Conservation (phyloP, 345 rosid genomes). For the Boechera stricta region DNA sequence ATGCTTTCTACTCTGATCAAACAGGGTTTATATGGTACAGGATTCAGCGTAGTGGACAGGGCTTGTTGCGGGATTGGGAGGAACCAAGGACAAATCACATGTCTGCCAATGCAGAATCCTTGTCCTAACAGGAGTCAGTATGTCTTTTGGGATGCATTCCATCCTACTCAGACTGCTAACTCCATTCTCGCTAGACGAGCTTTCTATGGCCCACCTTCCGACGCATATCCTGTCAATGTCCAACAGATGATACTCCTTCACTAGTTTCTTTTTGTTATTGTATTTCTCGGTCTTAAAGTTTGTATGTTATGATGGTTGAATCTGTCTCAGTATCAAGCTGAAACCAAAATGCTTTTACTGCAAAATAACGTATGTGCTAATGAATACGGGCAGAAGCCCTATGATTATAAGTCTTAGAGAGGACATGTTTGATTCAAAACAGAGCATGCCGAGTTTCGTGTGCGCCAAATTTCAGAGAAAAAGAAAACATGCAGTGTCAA, state of each 20-base stretch:
- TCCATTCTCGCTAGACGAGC: constrained; percentile 65
- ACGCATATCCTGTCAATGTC: constrained; percentile 75
- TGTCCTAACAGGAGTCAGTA: constrained; percentile 60
- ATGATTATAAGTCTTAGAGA: constrained; percentile 11
- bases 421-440: constrained; percentile 33
- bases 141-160: constrained; percentile 93
- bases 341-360: constrained; percentile 22
- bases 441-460: constrained; percentile 27
- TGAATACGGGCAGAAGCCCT: constrained; percentile 29
- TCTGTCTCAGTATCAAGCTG: constrained; percentile 15
- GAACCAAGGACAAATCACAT: constrained; percentile 74
- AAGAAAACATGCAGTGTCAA: constrained; percentile 28
- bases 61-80: constrained; percentile 86
- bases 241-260: constrained; percentile 65
- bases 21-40: constrained; percentile 47
- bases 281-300: constrained; percentile 14
- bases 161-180: constrained; percentile 81
- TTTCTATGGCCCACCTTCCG: constrained; percentile 62
- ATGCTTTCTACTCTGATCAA: constrained; percentile 24
- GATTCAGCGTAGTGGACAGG: constrained; percentile 67
- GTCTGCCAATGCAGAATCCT: constrained; percentile 64
- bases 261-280: not conserved
- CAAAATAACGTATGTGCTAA: constrained; percentile 26
- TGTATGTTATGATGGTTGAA: constrained; percentile 30
- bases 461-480: constrained; percentile 19